Evolutionary conservation across 345 rosid species (phyloP), one percentile per base, ranked within the genome.

Genomic region (Adansonia digitata): DNA sequence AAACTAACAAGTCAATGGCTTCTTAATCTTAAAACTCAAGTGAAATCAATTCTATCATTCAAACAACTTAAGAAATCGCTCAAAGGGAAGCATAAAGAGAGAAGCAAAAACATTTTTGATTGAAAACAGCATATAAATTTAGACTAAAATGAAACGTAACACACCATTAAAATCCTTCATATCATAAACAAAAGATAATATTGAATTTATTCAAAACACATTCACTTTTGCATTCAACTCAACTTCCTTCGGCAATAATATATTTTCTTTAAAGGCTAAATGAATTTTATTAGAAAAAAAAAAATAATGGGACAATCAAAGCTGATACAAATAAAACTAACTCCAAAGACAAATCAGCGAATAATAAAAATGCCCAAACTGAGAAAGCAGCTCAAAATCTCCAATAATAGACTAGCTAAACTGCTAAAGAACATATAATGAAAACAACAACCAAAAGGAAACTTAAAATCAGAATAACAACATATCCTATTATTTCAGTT

Each of bases 311-410:
- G 63, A 29, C 37, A 13, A 57, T 12, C 9, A 2, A 55, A 60
- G 34, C 22, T 61, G 42, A 61, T 61, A 31, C 66, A 61, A 59
- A 61, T 31, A 61, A 61, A 61, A 61, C 66, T 31, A 61, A 61
- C 15, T 61, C 18, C 42, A 61, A 60, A 61, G 66, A 60, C 20
- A 14, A 60, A 5, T 27, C 34, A 60, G 39, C 40, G 20, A 29
- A 13, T 31, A 60, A 31, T 18, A 60, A 60, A 60, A 60, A 27
- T 14, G 20, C 4, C 65, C n/a, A 15, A 14, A 18, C 8, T 1
- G 40, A 31, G 40, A 59, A 57, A 27, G 39, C 37, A 27, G 37
- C 15, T 59, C 39, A 60, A 60, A n/a, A 29, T 29, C 59, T 53
- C 27, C 65, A 5, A 31, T 15, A 15, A 5, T 6, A 9, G 4